phyloP scores from a whole-genome alignment of 108 stramenopile species.

The Skeletonema grethae region DNA sequence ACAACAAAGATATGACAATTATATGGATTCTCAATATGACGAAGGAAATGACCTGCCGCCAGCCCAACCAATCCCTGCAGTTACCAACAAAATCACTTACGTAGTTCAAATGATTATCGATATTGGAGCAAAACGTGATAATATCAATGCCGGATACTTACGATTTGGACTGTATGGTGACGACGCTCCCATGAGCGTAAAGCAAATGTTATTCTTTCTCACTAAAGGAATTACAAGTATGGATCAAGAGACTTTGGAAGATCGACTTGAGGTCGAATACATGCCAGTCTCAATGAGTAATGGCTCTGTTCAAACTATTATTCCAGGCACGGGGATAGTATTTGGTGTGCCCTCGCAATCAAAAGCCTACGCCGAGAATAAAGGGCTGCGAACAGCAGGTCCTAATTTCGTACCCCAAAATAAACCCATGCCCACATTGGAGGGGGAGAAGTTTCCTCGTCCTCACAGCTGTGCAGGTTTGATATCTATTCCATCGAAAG shows the following conservation, averaged over 20 bases:
- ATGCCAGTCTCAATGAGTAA: slow-evolving; percentile 4
- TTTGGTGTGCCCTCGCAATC: slow-evolving; percentile 67
- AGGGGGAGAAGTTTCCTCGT: slow-evolving; percentile 35
- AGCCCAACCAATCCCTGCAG: neutral
- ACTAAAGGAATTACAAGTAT: slow-evolving; percentile 48
- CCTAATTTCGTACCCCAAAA: slow-evolving; percentile 50
- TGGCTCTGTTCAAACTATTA: slow-evolving; percentile 42
- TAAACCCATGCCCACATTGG: slow-evolving; percentile 26
- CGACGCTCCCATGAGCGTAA: slow-evolving; percentile 24
- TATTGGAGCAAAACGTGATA: slow-evolving; percentile 6
- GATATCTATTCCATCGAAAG: slow-evolving; percentile 58
- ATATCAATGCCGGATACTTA: slow-evolving; percentile 36
- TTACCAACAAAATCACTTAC: neutral
- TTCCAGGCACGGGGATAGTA: slow-evolving; percentile 51
- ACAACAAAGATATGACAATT: neutral
- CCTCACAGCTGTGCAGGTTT: slow-evolving; percentile 55
- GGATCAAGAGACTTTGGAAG: slow-evolving; percentile 44
- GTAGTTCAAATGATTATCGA: slow-evolving; percentile 4
- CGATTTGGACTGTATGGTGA: slow-evolving; percentile 66
- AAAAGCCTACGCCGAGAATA: slow-evolving; percentile 39
- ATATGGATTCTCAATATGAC: neutral
- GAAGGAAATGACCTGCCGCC: neutral
- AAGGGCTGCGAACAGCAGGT: slow-evolving; percentile 15
- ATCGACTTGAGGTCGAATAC: slow-evolving; percentile 44
- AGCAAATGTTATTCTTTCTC: slow-evolving; percentile 52